Conservation (phyloP, 2,329 filamentous ascomycete genomes). For the Coniochaeta sp. region DNA sequence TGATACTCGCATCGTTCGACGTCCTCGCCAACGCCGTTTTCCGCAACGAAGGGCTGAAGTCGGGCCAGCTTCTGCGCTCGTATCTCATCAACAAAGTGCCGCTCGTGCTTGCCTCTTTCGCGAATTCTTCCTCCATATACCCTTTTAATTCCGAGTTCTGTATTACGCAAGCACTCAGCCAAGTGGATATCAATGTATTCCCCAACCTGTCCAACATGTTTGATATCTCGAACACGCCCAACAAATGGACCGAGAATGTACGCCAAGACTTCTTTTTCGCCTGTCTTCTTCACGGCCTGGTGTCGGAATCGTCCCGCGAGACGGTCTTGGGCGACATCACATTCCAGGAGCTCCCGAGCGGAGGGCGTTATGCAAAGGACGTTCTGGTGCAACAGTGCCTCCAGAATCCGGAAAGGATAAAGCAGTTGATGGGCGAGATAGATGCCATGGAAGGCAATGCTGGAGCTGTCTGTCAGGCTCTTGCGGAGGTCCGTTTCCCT, state of each 20-base stretch:
- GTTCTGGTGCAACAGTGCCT: constrained; percentile 71
- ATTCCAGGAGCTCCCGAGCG: constrained; percentile 67
- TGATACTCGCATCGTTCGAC: constrained; percentile 85
- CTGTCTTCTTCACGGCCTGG: constrained; percentile 80
- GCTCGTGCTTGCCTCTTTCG: constrained; percentile 43
- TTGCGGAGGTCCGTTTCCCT: constrained; percentile 52
- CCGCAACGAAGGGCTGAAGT: constrained; percentile 44
- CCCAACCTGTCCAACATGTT: constrained; percentile 53
- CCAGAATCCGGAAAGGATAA: constrained; percentile 65
- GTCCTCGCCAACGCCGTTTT: constrained; percentile 82
- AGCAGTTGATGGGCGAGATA: constrained; percentile 71
- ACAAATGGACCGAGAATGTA: constrained; percentile 50
- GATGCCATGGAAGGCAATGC: constrained; percentile 90
- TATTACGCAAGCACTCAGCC: constrained; percentile 63
- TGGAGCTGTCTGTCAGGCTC: constrained; percentile 72
- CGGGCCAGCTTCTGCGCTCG: constrained; percentile 70
- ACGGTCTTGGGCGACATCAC: constrained; percentile 77
- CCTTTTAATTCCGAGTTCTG: constrained; percentile 68
- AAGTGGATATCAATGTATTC: constrained; percentile 75
- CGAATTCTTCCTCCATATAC: constrained; percentile 50
- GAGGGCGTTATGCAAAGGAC: constrained; percentile 70
- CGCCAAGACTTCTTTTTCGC: constrained; percentile 77
- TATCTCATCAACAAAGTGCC: constrained; percentile 70
- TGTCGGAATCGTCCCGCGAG: constrained; percentile 70
- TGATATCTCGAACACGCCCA: constrained; percentile 47